Conservation (phyloP, 2,329 filamentous ascomycete species). For the Mycogone perniciosa region DNA sequence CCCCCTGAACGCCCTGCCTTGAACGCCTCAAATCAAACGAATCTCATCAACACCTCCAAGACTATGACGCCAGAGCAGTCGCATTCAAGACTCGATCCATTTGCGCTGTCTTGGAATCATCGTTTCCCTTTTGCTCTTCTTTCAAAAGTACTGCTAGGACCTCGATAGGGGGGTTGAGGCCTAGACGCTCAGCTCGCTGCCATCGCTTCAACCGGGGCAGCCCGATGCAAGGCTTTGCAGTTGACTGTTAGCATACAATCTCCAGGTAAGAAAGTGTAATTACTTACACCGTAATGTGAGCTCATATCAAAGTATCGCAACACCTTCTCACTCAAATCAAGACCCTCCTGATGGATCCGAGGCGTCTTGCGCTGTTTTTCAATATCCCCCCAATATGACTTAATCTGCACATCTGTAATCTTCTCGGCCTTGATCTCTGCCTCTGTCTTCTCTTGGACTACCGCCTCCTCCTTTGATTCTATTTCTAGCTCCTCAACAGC, state of each 20-base stretch:
- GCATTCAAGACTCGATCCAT: constrained; percentile 62
- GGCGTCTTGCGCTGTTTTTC: constrained; percentile 62
- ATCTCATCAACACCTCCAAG: neutral
- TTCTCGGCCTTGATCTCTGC: constrained; percentile 54
- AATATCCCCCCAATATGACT: constrained; percentile 68
- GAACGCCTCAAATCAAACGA: neutral
- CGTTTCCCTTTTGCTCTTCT: constrained; percentile 53
- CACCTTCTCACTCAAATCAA: constrained; percentile 75
- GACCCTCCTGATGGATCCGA: constrained; percentile 68
- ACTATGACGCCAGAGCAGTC: constrained; percentile 34
- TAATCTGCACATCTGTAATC: constrained; percentile 62
- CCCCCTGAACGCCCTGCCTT: constrained; percentile 12
- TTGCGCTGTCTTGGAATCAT: constrained; percentile 58
- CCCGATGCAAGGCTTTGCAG: constrained; percentile 73
- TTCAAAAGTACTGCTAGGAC: constrained; percentile 78
- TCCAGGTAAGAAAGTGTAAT: neutral
- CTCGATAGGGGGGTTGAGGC: constrained; percentile 81
- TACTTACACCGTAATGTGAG: constrained; percentile 81
- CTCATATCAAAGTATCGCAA: constrained; percentile 88
- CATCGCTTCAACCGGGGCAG: constrained; percentile 76
- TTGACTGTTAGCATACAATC: neutral
- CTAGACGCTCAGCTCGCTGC: constrained; percentile 77
- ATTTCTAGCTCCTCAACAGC: constrained; percentile 20
- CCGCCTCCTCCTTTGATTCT: constrained; percentile 23
- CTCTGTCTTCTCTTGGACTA: constrained; percentile 38